Conservation (phyloP, 169 alveolate species). For the Plasmodium vivax region DNA sequence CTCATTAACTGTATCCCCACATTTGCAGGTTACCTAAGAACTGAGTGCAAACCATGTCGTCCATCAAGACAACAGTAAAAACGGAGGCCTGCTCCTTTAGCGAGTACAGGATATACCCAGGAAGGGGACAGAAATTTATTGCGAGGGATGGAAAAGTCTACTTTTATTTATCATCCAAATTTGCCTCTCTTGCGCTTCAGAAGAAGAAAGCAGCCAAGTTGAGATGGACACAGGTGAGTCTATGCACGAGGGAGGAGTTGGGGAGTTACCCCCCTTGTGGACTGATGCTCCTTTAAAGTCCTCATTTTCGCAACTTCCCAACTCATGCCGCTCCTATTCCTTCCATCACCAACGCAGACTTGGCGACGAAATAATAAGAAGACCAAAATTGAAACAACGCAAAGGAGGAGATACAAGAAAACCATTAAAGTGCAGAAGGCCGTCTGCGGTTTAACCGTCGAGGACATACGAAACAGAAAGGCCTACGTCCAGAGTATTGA, state of each 20-base stretch:
- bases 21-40: slow-evolving; percentile 6
- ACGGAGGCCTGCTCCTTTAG: slow-evolving; percentile 97
- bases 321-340: neutral
- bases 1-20: neutral
- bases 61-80: slow-evolving; percentile 91
- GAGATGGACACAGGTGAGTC: slow-evolving; percentile 93
- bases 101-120: slow-evolving; percentile 98
- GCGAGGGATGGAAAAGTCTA: slow-evolving; percentile 97
- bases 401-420: slow-evolving; percentile 88
- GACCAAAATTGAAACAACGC: slow-evolving; percentile 83
- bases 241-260: neutral
- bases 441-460: slow-evolving; percentile 96
- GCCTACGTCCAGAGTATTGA: slow-evolving; percentile 65
- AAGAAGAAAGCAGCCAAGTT: slow-evolving; percentile 96
- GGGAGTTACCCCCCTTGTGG: neutral
- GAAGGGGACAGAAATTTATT: slow-evolving; percentile 96
- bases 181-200: slow-evolving; percentile 93
- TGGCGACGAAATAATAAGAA: slow-evolving; percentile 98
- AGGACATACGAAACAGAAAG: slow-evolving; percentile 88
- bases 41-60: slow-evolving; percentile 78
- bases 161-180: slow-evolving; percentile 91
- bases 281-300: neutral
- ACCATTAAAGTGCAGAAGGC: slow-evolving; percentile 94
- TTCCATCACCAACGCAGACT: slow-evolving; percentile 78
- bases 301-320: neutral